Evolutionary conservation across 2,329 filamentous ascomycete genomes (phyloP).

Genomic region (Sporothrix schenckii): DNA sequence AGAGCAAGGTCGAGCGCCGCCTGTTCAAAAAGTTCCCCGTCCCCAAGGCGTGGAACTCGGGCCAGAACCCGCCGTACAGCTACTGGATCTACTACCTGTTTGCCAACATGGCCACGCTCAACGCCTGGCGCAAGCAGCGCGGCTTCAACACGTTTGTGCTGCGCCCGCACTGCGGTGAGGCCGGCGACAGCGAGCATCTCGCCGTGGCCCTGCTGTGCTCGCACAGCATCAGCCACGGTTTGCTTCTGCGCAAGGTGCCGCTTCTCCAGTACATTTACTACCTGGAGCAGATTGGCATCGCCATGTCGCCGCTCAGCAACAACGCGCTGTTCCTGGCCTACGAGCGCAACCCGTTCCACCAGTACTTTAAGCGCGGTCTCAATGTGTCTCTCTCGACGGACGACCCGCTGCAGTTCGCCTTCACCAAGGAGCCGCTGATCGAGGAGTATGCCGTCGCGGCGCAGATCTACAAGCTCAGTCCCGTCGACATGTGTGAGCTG

Average conservation of each 20-base stretch:
- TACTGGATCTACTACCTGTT: slow-evolving; percentile 99
- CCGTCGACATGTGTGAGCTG: slow-evolving; percentile 97
- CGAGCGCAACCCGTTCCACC: slow-evolving; percentile 92
- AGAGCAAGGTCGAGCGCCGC: slow-evolving; percentile 92
- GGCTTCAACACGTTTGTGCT: slow-evolving; percentile 96
- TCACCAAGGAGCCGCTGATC: slow-evolving; percentile 96
- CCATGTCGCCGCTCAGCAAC: slow-evolving; percentile 99
- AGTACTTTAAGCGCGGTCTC: slow-evolving; percentile 90
- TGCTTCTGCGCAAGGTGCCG: slow-evolving; percentile 90
- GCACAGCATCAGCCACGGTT: slow-evolving; percentile 94
- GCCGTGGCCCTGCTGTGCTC: slow-evolving; percentile 89
- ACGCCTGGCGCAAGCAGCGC: slow-evolving; percentile 84
- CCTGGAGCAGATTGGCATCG: slow-evolving; percentile 95
- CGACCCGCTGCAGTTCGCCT: slow-evolving; percentile 95
- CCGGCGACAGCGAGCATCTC: slow-evolving; percentile 93
- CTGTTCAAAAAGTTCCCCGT: slow-evolving; percentile 96
- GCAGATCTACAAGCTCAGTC: slow-evolving; percentile 96
- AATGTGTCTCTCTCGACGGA: slow-evolving; percentile 97
- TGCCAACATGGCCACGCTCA: slow-evolving; percentile 89
- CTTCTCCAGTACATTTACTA: slow-evolving; percentile 97
- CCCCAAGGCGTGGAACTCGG: slow-evolving; percentile 83
- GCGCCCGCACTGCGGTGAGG: slow-evolving; percentile 93
- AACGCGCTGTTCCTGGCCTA: slow-evolving; percentile 96
- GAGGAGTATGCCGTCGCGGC: slow-evolving; percentile 98
- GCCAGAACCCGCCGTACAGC: slow-evolving; percentile 95